Evolutionary conservation across 2,329 filamentous ascomycete genomes (phyloP).

Genomic region (Stachybotrys echinatus): DNA sequence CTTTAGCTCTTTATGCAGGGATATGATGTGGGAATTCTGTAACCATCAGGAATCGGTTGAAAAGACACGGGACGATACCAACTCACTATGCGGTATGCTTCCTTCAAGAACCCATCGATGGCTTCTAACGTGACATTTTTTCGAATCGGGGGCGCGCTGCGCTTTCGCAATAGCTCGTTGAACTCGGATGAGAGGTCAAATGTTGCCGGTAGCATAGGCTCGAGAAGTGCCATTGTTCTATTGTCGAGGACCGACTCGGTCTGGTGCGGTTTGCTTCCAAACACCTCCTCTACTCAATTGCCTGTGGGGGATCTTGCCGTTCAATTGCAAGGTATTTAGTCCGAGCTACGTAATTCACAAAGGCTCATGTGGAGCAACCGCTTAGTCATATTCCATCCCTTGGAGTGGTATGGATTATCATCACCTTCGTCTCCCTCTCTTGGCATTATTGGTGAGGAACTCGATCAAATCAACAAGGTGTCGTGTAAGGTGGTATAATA

Average conservation of each 20-base stretch:
- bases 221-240: neutral
- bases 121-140: conserved; percentile 39
- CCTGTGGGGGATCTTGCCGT: too few species aligned
- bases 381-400: too few species aligned
- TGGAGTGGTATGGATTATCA: too few species aligned
- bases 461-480: too few species aligned
- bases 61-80: neutral
- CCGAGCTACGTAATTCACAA: neutral
- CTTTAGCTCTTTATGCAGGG: conserved; percentile 73
- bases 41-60: neutral
- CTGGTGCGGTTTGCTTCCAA: neutral
- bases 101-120: conserved; percentile 84
- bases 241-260: neutral
- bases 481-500: too few species aligned
- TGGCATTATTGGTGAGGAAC: too few species aligned
- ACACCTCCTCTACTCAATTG: neutral
- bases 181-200: conserved; percentile 65
- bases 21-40: conserved; percentile 79
- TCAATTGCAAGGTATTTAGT: too few species aligned
- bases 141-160: conserved; percentile 45
- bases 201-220: neutral
- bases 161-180: conserved; percentile 60
- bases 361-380: neutral
- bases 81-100: conserved; percentile 82
- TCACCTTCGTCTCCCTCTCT: too few species aligned